Evolutionary conservation across 768 basidiomycete genomes (phyloP).

Genomic region (Brasilioporus rufonigricans): DNA sequence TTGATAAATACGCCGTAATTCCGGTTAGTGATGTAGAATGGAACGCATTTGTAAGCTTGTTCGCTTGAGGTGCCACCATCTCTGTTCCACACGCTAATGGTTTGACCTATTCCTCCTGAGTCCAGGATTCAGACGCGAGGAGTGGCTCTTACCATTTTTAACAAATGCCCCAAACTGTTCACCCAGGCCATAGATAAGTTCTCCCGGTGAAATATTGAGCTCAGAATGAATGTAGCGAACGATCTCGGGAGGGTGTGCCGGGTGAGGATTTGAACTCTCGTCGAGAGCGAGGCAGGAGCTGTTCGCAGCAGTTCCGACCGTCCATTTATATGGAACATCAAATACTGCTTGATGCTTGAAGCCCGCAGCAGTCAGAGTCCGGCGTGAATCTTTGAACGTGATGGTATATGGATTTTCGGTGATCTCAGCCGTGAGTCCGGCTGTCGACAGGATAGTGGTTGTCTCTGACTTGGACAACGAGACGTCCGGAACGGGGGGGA

Average conservation of each 20-base stretch:
- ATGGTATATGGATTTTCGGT: slow-evolving; percentile 60
- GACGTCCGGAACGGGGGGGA: slow-evolving; percentile 44
- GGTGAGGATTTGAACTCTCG: slow-evolving; percentile 55
- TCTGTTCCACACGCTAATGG: slow-evolving; percentile 67
- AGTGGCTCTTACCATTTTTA: slow-evolving; percentile 60
- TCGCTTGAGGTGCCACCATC: slow-evolving; percentile 74
- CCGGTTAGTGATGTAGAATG: slow-evolving; percentile 67
- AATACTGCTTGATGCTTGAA: slow-evolving; percentile 53
- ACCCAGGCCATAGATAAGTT: slow-evolving; percentile 71
- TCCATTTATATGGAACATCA: slow-evolving; percentile 58
- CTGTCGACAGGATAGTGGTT: slow-evolving; percentile 39
- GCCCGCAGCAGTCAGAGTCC: slow-evolving; percentile 38
- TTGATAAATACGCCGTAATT: slow-evolving; percentile 78
- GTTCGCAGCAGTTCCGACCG: slow-evolving; percentile 46
- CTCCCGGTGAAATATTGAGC: slow-evolving; percentile 65
- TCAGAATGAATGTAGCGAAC: slow-evolving; percentile 53
- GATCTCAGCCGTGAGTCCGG: slow-evolving; percentile 51
- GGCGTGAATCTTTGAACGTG: slow-evolving; percentile 49
- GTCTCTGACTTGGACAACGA: slow-evolving; percentile 28
- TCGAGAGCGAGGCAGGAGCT: slow-evolving; percentile 57
- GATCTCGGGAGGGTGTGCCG: slow-evolving; percentile 38
- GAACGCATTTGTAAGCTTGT: slow-evolving; percentile 65
- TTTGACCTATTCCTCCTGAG: slow-evolving; percentile 41
- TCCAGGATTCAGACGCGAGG: slow-evolving; percentile 17
- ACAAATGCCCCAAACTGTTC: slow-evolving; percentile 75